Percentiles rank a stretch among this genome's conserved stretches.
phyloP scores from a whole-genome alignment of 805 yeast species.

The Starmerella bombicola region DNA sequence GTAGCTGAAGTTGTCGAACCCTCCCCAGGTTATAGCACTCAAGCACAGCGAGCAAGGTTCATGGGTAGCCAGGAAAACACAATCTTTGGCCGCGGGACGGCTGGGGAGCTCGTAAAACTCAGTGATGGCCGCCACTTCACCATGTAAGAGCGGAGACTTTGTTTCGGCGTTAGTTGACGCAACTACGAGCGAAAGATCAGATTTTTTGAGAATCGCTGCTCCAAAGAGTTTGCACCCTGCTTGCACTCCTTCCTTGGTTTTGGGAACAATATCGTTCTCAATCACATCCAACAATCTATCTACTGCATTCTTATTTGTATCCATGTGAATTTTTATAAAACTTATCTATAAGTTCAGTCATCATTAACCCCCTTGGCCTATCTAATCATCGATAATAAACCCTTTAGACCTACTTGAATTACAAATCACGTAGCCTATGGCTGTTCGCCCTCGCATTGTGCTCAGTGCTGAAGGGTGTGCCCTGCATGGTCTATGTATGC shows the following conservation, averaged over 20 bases:
- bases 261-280: constrained; percentile 17
- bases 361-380: too few relatives aligned
- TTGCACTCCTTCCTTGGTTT: constrained; percentile 14
- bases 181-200: constrained; percentile 17
- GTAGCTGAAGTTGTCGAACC: constrained; percentile 22
- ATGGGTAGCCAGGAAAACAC: constrained; percentile 21
- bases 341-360: too few relatives aligned
- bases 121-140: constrained; percentile 19
- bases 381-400: too few relatives aligned
- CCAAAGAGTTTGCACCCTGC: constrained; percentile 20
- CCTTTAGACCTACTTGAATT: too few relatives aligned
- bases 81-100: constrained; percentile 17
- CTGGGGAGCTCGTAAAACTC: constrained; percentile 13
- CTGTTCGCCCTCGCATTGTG: too few relatives aligned
- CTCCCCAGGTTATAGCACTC: constrained; percentile 22
- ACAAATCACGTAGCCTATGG: too few relatives aligned
- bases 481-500: too few relatives aligned
- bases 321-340: too few relatives aligned
- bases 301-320: background rate
- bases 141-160: constrained; percentile 20
- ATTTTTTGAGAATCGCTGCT: constrained; percentile 20
- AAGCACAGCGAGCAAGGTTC: constrained; percentile 23
- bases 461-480: too few relatives aligned
- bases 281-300: constrained; percentile 18
- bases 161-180: constrained; percentile 19